Conservation (phyloP, 2,329 filamentous ascomycete species). For the Claviceps sp. region DNA sequence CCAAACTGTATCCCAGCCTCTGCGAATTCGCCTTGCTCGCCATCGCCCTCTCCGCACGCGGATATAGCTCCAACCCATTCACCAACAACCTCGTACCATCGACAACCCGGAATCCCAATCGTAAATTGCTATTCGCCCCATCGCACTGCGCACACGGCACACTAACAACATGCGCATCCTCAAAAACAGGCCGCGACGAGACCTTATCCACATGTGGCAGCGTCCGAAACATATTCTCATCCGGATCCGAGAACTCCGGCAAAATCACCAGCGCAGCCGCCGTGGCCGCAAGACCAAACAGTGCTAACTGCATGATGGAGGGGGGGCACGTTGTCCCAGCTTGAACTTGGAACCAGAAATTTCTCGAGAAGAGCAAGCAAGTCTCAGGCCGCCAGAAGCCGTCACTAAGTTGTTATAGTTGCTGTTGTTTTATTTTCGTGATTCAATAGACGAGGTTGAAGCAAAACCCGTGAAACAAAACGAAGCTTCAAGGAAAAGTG, state of each 20-base stretch:
- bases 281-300: conserved; percentile 20
- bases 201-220: conserved; percentile 23
- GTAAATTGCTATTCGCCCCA: conserved; percentile 30
- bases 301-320: conserved; percentile 19
- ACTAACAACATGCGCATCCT: conserved; percentile 26
- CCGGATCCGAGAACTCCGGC: conserved; percentile 30
- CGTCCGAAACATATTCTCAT: conserved; percentile 28
- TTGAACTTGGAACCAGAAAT: too few species aligned
- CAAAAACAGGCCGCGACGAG: conserved; percentile 22
- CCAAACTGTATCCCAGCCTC: conserved; percentile 37
- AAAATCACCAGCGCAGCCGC: conserved; percentile 39
- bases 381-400: too few species aligned
- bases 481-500: too few species aligned
- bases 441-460: too few species aligned
- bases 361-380: too few species aligned
- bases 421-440: too few species aligned
- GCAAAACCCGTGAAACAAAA: too few species aligned
- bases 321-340: too few species aligned
- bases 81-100: conserved; percentile 35
- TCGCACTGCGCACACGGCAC: conserved; percentile 43
- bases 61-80: conserved; percentile 49
- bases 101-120: conserved; percentile 41
- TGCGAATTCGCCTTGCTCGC: conserved; percentile 15
- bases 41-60: conserved; percentile 31
- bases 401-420: too few species aligned